Conservation (phyloP, 2,329 filamentous ascomycete genomes). For the Claviceps africana region DNA sequence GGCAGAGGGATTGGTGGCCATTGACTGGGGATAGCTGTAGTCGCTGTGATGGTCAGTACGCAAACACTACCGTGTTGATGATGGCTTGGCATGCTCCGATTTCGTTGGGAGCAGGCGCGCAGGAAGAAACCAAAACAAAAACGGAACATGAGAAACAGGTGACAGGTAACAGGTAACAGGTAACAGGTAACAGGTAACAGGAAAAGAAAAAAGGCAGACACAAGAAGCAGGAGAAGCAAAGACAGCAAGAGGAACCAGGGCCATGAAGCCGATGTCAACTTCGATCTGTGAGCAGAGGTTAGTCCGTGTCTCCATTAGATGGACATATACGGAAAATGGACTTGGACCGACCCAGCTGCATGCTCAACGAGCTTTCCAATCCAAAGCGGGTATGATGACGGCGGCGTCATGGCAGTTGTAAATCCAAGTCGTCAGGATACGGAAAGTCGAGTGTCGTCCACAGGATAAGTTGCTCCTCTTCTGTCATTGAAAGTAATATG, state of each 20-base stretch:
- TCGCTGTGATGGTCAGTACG: constrained; percentile 45
- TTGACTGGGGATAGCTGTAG: constrained; percentile 40
- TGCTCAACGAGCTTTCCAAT: constrained; percentile 1
- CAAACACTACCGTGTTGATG: constrained; percentile 25
- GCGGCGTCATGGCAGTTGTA: neutral
- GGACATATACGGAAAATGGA: constrained; percentile 9
- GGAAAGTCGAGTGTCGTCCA: neutral
- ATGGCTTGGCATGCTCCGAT: neutral
- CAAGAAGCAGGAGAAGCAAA: constrained; percentile 4
- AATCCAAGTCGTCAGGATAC: neutral
- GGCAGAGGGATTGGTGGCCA: constrained; percentile 34
- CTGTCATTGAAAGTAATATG: too few species aligned
- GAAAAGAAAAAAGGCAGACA: neutral
- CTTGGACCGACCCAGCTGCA: constrained; percentile 15
- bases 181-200: constrained; percentile 6
- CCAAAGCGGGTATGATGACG: too few species aligned
- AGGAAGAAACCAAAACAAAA: constrained; percentile 6
- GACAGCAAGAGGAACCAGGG: constrained; percentile 13
- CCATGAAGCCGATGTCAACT: constrained; percentile 36
- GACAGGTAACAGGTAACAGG: constrained; percentile 6
- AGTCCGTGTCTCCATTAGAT: constrained; percentile 9
- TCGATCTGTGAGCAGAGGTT: constrained; percentile 30
- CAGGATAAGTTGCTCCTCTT: neutral
- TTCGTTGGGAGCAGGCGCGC: constrained; percentile 5
- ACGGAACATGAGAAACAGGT: neutral